Evolutionary conservation across 768 basidiomycete species (phyloP).

Genomic region (Lanmaoa rubissima): DNA sequence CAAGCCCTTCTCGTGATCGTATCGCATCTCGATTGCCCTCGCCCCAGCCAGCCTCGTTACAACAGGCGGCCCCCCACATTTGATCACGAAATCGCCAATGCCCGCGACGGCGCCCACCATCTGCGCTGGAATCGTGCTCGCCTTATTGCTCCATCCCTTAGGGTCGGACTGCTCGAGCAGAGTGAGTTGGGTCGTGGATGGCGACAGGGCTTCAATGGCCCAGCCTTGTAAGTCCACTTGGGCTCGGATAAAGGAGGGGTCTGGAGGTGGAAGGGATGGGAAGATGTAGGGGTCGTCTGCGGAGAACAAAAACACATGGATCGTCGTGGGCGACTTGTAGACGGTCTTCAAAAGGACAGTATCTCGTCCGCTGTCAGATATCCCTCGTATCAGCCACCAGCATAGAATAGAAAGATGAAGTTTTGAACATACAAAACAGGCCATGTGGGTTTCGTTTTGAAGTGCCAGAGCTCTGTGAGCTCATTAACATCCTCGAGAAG

Average conservation of each 20-base stretch:
- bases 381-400: background rate
- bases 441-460: slow-evolving; percentile 90
- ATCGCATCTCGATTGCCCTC: slow-evolving; percentile 67
- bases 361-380: slow-evolving; percentile 73
- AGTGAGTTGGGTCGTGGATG: slow-evolving; percentile 90
- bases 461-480: slow-evolving; percentile 90
- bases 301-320: slow-evolving; percentile 95
- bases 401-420: slow-evolving; percentile 8
- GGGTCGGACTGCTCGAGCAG: slow-evolving; percentile 96
- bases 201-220: slow-evolving; percentile 94
- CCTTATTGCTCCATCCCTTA: slow-evolving; percentile 94
- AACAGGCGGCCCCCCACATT: slow-evolving; percentile 92
- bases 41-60: slow-evolving; percentile 81
- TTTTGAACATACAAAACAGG: slow-evolving; percentile 75
- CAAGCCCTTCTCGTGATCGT: slow-evolving; percentile 81
- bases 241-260: slow-evolving; percentile 81
- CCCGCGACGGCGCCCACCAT: slow-evolving; percentile 90
- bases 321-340: slow-evolving; percentile 93
- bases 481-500: slow-evolving; percentile 89
- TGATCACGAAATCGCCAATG: slow-evolving; percentile 94
- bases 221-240: slow-evolving; percentile 99
- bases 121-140: slow-evolving; percentile 83
- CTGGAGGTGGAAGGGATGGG: slow-evolving; percentile 62
- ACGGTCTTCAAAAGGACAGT: slow-evolving; percentile 90
- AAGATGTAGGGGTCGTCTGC: slow-evolving; percentile 88